Evolutionary conservation across 2,329 filamentous ascomycete species (phyloP), one percentile per base, ranked within the genome.

Genomic region (Colletotrichum orchidophilum): DNA sequence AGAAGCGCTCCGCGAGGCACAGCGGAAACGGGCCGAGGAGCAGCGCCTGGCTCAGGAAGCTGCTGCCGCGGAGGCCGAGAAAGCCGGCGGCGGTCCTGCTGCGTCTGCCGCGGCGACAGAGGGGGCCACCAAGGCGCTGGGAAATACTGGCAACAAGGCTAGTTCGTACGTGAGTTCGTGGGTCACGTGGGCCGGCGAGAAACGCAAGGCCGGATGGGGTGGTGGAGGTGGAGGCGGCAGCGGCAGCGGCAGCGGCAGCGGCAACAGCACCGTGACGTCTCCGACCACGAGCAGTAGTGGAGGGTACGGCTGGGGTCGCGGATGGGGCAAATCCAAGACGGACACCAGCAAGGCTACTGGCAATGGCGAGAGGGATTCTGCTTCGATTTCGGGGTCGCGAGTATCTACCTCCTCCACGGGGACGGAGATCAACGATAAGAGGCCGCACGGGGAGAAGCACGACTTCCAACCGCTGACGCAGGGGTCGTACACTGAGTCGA

Each of bases 141-240:
- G 85, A 61, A 81, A 84, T 1, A 86, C 89, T 11, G 84, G 88
- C 15, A 82, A 83, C 63, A 88, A 87, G 75, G 90, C 90, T 2
- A 86, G 89, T 52, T 86, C 90, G 5, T 93, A 92, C 78, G 87
- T 93, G 75, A 90, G 89, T 49, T 92, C 90, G 75, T 93, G 91
- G 91, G 89, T 91, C 1, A 82, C 85, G 0, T 93, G 91, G 91
- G 90, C 91, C 1, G 91, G 91, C 60, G 93, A 96, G 83, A 96
- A 95, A 83, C 87, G 92, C 73, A 93, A 92, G 77, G 79, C 77
- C 27, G 80, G 80, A 55, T 84, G 83, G 80, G 39, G 39, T 46
- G 39, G 35, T 6, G n/a, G n/a, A n/a, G 81, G 82, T 9, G 68
- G 63, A 18, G 62, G 57, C 9, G 50, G 62, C 50, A 46, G 58